Base-by-base conservation (phyloP, 176 grass and related monocot genomes). In the Chloris gayana region DNA sequence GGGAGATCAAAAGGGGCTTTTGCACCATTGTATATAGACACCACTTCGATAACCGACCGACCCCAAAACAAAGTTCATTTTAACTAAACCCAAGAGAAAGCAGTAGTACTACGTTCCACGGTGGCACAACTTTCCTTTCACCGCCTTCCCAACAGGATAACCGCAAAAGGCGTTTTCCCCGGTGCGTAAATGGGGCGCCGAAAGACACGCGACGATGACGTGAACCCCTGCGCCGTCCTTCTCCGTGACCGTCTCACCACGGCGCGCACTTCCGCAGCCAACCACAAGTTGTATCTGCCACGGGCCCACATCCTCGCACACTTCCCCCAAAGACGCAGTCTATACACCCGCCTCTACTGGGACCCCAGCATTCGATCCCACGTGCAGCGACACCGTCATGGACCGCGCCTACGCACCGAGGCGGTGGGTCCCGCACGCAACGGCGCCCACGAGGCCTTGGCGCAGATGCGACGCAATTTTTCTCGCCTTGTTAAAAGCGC, bases 401-500 rank as follows among this genome's bases (percentile, higher is more conserved):
- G 29, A 64, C 74, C 82, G 41, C 3, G 82, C 14, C 17, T 66
- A 70, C 11, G 9, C 26, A 4, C 27, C 12, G 27, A 64, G 6
- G 0, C 4, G 14, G 14, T 30, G 12, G 61, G 26, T 2, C 61
- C 61, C 61, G 27, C 61, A 32, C 29, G 61, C 61, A 64, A 32
- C 61, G 61, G 13, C 29, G 61, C 14, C 61, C 61, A 64, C 61
- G 61, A 64, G 61, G 29, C 61, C 61, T 13, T 4, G 29, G 61
- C 61, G 57, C 57, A 60, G 24, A 2, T 27, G 24, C 3, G n/a
- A 60, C 24, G 6, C 50, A 7, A 53, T 14, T 17, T 63, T 6
- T 14, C 60, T 60, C 60, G 82, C 83, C 41, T 30, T 78, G 70
- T 58, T 86, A 58, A 80, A 86, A 51, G 76, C 76, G 68, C 75